These are phyloP conservation scores for Zygnema circumcarinatum DNA, from an alignment of 139 green algal species.

Conservation along the genomic window DNA sequence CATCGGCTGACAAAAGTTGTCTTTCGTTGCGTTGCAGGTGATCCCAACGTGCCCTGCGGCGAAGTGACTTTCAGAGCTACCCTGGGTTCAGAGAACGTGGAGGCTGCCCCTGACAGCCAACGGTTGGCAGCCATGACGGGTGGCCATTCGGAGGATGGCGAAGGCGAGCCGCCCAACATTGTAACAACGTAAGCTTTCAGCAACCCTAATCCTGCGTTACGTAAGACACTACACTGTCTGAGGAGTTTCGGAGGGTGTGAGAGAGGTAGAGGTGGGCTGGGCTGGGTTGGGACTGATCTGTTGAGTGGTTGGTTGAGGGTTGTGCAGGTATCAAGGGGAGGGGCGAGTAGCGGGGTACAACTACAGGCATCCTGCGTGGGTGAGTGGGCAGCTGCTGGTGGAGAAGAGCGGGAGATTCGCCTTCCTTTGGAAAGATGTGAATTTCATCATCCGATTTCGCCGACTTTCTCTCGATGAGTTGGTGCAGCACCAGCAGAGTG, in stretches of 20 bases:
- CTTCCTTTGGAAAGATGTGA: slow-evolving; percentile 54
- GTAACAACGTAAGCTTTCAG: not conserved
- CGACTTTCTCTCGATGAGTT: slow-evolving; percentile 23
- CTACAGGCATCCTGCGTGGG: slow-evolving; percentile 39
- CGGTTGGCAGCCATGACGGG: not conserved
- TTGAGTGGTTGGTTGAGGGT: not conserved
- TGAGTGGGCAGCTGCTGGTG: slow-evolving; percentile 37
- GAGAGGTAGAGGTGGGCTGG: no score
- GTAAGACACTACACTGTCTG: no score
- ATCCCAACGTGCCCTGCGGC: slow-evolving; percentile 45
- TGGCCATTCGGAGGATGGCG: not conserved
- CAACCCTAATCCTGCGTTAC: not conserved
- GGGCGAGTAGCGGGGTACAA: slow-evolving; percentile 50
- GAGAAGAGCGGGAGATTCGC: slow-evolving; percentile 29
- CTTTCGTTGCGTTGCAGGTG: no score
- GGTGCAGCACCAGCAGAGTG: slow-evolving; percentile 16
- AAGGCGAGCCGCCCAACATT: not conserved
- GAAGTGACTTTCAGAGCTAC: slow-evolving; percentile 37
- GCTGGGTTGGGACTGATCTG: no score
- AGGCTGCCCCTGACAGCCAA: not conserved
- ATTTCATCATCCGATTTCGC: slow-evolving; percentile 50
- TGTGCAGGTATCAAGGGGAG: slow-evolving; percentile 42
- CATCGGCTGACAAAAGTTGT: no score
- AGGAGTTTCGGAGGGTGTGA: no score
- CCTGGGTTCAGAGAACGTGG: slow-evolving; percentile 2